Evolutionary conservation across 2,329 filamentous ascomycete species (phyloP), one percentile per base, ranked within the genome.

Genomic region (Cadophora sp.): DNA sequence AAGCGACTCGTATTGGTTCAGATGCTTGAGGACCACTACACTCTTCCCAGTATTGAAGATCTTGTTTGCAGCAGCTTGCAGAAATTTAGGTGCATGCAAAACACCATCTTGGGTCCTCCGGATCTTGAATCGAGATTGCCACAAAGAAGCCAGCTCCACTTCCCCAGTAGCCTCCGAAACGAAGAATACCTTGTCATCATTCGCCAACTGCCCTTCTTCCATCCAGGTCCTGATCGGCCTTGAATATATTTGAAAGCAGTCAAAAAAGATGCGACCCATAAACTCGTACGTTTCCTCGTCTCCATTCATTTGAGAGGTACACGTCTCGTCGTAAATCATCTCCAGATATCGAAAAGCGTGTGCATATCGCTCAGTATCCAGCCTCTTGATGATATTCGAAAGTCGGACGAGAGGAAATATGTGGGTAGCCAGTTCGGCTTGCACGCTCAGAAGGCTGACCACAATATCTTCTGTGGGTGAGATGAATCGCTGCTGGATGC

Each of bases 31-130:
- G 53, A 97, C 91, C 0, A 96, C 87, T 64, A 96, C 89, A 73
- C 91, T 96, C 79, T 97, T 97, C 0, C 95, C 95, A 1, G 93
- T 90, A 0, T 90, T 93, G 73, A 97, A 95, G 45, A 97, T 93
- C 69, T 89, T 91, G 27, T 82, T 80, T 0, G 87, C 88, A 1
- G 89, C 86, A 2, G 89, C 84, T 47, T 89, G 87, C 4, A 97
- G 83, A 71, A 97, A 97, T 2, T 81, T 84, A 0, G 95, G 94
- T 0, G 90, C 89, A 72, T 91, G 88, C 0, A 94, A 78, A 1
- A 80, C 79, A 18, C 89, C 88, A 50, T 87, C 82, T 3, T 84
- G 78, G 0, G 88, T 87, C 14, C 81, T 83, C 30, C 89, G 87
- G 16, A 97, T 81, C 24, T 85, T 82, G 77, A 89, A 97, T 73